Percentiles rank a stretch among this genome's conserved stretches.
phyloP scores from a whole-genome alignment of 352 stramenopile genomes.

The Pythium phragmiticola region DNA sequence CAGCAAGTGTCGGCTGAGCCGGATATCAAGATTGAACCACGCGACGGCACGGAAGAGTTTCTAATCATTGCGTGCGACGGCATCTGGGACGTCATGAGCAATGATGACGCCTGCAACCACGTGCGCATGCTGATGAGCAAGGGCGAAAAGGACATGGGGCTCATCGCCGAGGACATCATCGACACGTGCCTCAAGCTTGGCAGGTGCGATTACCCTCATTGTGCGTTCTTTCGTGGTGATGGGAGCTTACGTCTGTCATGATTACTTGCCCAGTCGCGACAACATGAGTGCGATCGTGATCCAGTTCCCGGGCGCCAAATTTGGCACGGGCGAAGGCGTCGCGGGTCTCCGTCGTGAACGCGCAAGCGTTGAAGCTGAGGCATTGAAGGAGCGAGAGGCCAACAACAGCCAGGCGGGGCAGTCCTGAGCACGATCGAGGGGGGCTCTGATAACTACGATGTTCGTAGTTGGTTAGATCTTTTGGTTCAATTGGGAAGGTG shows the following conservation, averaged over 20 bases:
- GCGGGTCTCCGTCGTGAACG: conserved; percentile 56
- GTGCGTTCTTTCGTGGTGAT: neutral
- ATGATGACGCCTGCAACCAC: conserved; percentile 87
- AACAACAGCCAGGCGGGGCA: conserved; percentile 16
- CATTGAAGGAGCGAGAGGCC: conserved; percentile 33
- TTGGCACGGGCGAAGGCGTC: conserved; percentile 63
- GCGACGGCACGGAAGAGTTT: conserved; percentile 88
- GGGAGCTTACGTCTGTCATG: neutral
- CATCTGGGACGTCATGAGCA: conserved; percentile 94
- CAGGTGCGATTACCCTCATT: conserved; percentile 40
- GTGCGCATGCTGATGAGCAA: conserved; percentile 74
- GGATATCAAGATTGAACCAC: conserved; percentile 80
- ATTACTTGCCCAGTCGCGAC: conserved; percentile 37
- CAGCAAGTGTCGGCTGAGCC: conserved; percentile 88
- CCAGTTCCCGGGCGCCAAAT: conserved; percentile 68
- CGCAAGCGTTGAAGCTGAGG: conserved; percentile 42
- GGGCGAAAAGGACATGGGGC: conserved; percentile 60
- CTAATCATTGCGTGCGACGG: conserved; percentile 91
- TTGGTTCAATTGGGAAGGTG: conserved; percentile 1
- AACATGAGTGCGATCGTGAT: conserved; percentile 86
- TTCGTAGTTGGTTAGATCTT: conserved; percentile 20
- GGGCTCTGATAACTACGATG: neutral
- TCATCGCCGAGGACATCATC: conserved; percentile 81
- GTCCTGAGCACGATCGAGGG: conserved; percentile 6
- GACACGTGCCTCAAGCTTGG: conserved; percentile 70